Conservation (phyloP, 305 asterid genomes). For the Plantago coronopus region DNA sequence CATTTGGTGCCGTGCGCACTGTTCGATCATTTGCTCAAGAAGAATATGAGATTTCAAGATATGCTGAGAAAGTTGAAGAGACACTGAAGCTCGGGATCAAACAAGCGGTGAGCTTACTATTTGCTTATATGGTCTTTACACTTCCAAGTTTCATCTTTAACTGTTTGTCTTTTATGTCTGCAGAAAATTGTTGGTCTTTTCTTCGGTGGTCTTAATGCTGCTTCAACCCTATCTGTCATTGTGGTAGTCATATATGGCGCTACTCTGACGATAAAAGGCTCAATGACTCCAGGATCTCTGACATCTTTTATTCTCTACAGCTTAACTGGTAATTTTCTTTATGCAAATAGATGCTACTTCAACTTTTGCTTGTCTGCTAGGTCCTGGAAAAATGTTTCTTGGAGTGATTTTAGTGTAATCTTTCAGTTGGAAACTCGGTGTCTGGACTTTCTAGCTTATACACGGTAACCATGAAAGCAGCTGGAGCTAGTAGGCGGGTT, state of each 20-base stretch:
- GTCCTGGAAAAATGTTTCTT: constrained; percentile 8
- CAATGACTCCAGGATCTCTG: constrained; percentile 73
- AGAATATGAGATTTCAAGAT: constrained; percentile 55
- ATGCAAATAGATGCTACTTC: constrained; percentile 6
- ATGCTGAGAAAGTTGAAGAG: constrained; percentile 82
- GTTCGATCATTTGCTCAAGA: constrained; percentile 92
- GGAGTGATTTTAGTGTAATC: constrained; percentile 16
- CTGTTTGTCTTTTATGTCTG: constrained; percentile 20
- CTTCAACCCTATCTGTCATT: constrained; percentile 77
- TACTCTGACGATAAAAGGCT: constrained; percentile 67
- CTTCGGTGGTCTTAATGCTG: constrained; percentile 74
- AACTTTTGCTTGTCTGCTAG: constrained; percentile 5
- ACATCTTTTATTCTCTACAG: constrained; percentile 85
- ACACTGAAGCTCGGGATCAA: constrained; percentile 74
- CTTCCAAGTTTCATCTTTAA: constrained; percentile 15
- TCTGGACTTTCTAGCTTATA: constrained; percentile 51
- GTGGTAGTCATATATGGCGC: constrained; percentile 87
- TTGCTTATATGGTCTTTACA: neutral
- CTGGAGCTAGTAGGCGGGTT: constrained; percentile 67
- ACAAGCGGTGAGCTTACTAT: constrained; percentile 61
- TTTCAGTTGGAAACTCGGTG: constrained; percentile 69
- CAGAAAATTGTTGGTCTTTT: constrained; percentile 71
- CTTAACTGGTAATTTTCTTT: constrained; percentile 52
- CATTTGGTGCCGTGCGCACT: constrained; percentile 80
- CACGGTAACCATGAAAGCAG: constrained; percentile 58